Evolutionary conservation across 352 stramenopile genomes (phyloP).

Genomic region (Phytophthora nicotianae): DNA sequence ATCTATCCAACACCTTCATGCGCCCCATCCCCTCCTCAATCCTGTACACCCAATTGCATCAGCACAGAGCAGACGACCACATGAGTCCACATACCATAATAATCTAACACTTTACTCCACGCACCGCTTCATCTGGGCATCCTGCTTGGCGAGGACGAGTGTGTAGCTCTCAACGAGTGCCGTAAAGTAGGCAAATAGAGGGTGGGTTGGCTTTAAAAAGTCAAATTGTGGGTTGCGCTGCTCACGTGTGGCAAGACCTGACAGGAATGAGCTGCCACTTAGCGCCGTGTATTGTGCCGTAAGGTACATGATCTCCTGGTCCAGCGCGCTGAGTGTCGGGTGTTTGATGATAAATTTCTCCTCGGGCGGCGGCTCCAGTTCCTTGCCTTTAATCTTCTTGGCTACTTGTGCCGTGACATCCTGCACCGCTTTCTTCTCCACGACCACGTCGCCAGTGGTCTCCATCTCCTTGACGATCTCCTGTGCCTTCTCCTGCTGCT

Average conservation of each 20-base stretch:
- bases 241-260: conserved; percentile 93
- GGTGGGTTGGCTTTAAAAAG: conserved; percentile 98
- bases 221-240: conserved; percentile 97
- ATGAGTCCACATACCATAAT: conserved; percentile 5
- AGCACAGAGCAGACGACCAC: conserved; percentile 9
- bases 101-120: conserved; percentile 8
- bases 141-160: conserved; percentile 81
- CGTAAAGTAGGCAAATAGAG: conserved; percentile 98
- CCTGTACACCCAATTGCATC: conserved; percentile 16
- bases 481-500: conserved; percentile 26
- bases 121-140: conserved; percentile 70
- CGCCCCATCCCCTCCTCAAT: conserved; percentile 79
- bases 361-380: conserved; percentile 61
- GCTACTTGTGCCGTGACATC: conserved; percentile 82
- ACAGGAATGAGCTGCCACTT: conserved; percentile 95
- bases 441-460: conserved; percentile 54
- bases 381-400: conserved; percentile 93
- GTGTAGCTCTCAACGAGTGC: conserved; percentile 97
- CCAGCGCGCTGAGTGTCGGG: conserved; percentile 87
- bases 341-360: conserved; percentile 91
- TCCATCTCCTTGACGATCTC: conserved; percentile 34
- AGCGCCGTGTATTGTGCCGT: conserved; percentile 98
- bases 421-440: conserved; percentile 88
- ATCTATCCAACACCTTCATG: conserved; percentile 87
- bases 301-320: conserved; percentile 98